Conservation (phyloP, 805 yeast species). For the Nematodospora valgi region DNA sequence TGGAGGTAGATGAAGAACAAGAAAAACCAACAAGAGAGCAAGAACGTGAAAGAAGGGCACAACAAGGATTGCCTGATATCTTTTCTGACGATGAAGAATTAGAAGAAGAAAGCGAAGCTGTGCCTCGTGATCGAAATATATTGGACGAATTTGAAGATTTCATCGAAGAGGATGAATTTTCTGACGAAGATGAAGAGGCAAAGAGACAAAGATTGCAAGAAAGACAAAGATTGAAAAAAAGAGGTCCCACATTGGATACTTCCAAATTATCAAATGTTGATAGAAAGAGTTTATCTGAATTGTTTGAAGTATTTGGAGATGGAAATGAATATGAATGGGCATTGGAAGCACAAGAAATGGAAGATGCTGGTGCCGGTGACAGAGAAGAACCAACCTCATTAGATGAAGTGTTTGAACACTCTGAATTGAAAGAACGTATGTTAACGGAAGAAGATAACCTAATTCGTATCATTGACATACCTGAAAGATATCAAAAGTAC, state of each 20-base stretch:
- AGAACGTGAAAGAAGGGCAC: slow-evolving; percentile 5
- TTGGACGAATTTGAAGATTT: slow-evolving; percentile 93
- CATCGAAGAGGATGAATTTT: slow-evolving; percentile 94
- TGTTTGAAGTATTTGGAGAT: slow-evolving; percentile 93
- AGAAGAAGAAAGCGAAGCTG: slow-evolving; percentile 18
- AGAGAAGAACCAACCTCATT: slow-evolving; percentile 58
- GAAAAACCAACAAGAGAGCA: slow-evolving; percentile 15
- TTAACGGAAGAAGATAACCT: slow-evolving; percentile 89
- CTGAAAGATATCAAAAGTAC: slow-evolving; percentile 84
- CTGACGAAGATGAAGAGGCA: slow-evolving; percentile 72
- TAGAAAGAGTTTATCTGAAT: slow-evolving; percentile 86
- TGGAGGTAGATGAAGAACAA: slow-evolving; percentile 28
- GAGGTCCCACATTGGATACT: slow-evolving; percentile 49
- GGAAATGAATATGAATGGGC: slow-evolving; percentile 99
- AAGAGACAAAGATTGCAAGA: slow-evolving; percentile 27
- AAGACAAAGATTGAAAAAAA: slow-evolving; percentile 28
- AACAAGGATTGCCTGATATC: slow-evolving; percentile 53
- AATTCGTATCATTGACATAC: slow-evolving; percentile 82
- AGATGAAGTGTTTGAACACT: slow-evolving; percentile 90
- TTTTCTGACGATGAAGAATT: slow-evolving; percentile 53
- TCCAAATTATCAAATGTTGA: slow-evolving; percentile 64
- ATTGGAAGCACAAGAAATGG: slow-evolving; percentile 77
- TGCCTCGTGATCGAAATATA: slow-evolving; percentile 28
- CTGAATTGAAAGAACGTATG: slow-evolving; percentile 86
- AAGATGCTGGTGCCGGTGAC: slow-evolving; percentile 52